Evolutionary conservation across 805 yeast genomes (phyloP), one percentile per base, ranked within the genome.

Genomic region (Blastobotrys peoriensis): DNA sequence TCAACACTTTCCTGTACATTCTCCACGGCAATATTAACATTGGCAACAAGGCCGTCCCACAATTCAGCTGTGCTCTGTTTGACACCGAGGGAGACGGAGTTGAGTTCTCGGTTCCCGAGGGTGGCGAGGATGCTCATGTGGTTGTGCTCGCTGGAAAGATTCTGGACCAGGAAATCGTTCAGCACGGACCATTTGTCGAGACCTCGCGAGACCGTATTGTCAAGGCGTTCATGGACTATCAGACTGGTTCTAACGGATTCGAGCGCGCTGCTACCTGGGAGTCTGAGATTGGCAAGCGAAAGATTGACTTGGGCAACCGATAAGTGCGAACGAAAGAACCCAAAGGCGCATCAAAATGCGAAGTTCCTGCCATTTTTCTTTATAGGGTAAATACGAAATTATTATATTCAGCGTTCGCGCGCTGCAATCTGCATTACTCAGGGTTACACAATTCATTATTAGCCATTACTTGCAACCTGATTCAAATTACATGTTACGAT

Each of bases 141-240:
- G 80, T 83, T 3, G 51, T 86, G n/a, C 69, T 86, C 50, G 93
- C 87, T 25, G 95, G 95, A 46, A 64, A 83, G 60, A 74, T 75
- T 17, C 67, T 86, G 45, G 75, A 85, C 54, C 95, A 87, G 67
- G 76, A 78, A 15, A 71, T 83, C 44, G 83, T 86, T 25, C 96
- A 88, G 60, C 82, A 87, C 60, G 96, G 96, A 15, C 96, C 96
- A 10, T 89, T 88, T 59, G 96, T 88, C 16, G 91, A 85, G 49
- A 76, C 84, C 5, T 66, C 82, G 18, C 71, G 72, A 44, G 83
- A 78, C 42, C 77, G 76, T 50, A 81, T 88, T 48, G 72, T 78
- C 52, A 65, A 82, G 54, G 93, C 86, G 0, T 80, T 85, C 56
- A 56, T 66, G 62, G 88, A 84, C 59, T 89, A 83, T 61, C 91